Evolutionary conservation across 345 rosid species (phyloP).

Genomic region (Eucalyptus polyanthemos): DNA sequence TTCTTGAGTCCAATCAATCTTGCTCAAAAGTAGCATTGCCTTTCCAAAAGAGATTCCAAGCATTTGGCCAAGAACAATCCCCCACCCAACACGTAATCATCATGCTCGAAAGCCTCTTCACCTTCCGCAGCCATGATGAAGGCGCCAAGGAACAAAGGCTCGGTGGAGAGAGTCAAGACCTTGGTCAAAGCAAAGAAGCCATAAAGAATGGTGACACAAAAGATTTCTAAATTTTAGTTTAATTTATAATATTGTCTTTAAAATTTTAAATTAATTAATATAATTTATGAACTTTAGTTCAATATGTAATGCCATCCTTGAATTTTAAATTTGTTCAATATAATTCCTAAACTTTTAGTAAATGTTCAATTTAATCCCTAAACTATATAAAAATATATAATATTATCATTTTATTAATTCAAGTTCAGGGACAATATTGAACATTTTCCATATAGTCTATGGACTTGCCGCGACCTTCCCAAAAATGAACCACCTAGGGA

Average conservation of each 20-base stretch:
- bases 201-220: neutral
- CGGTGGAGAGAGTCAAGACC: conserved; percentile 16
- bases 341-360: too few species aligned
- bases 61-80: conserved; percentile 23
- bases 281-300: too few species aligned
- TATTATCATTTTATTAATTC: too few species aligned
- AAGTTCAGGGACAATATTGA: rapidly evolving
- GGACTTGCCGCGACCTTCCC: too few species aligned
- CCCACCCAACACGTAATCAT: conserved; percentile 13
- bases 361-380: too few species aligned
- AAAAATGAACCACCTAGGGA: too few species aligned
- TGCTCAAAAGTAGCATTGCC: conserved; percentile 27
- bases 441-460: too few species aligned
- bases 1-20: conserved; percentile 20
- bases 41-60: conserved; percentile 32
- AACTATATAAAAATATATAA: too few species aligned
- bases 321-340: too few species aligned
- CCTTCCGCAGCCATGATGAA: conserved; percentile 27
- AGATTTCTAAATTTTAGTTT: too few species aligned
- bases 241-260: too few species aligned
- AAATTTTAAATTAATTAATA: too few species aligned
- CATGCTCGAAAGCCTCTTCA: neutral
- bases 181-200: conserved; percentile 32
- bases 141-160: conserved; percentile 30
- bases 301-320: rapidly evolving